These are phyloP conservation scores for Penicillium lagena DNA, from an alignment of 495 filamentous ascomycete species.

Conservation along the genomic window DNA sequence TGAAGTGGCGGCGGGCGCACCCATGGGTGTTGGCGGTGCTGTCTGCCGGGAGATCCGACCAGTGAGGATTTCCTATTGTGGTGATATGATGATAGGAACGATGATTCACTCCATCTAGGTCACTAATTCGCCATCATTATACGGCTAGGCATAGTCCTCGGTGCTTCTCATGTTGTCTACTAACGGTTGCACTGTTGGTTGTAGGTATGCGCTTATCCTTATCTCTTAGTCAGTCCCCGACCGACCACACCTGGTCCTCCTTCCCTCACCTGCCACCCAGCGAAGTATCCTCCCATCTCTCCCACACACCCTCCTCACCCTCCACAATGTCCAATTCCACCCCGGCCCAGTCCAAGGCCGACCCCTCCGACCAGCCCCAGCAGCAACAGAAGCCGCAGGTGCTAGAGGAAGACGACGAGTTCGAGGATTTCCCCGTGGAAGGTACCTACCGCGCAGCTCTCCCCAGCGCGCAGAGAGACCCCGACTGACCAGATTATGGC, in stretches of 20 bases:
- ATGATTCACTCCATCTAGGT: no score
- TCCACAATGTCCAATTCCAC: slow-evolving; percentile 38
- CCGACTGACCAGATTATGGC: not conserved
- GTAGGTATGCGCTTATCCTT: no score
- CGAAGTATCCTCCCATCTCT: not conserved
- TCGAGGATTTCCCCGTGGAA: slow-evolving; percentile 97
- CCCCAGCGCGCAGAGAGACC: not conserved
- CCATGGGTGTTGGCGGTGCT: no score
- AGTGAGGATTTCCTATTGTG: no score
- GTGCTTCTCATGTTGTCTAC: no score
- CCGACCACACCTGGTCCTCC: not conserved
- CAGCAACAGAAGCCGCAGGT: slow-evolving; percentile 55
- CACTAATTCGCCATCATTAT: no score
- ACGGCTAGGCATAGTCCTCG: no score
- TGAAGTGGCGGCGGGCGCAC: no score
- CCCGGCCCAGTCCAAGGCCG: slow-evolving; percentile 28
- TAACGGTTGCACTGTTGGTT: no score
- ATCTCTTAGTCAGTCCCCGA: not conserved
- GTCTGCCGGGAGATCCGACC: no score
- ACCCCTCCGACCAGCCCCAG: slow-evolving; percentile 34
- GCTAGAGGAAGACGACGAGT: slow-evolving; percentile 96
- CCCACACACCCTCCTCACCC: slow-evolving; percentile 4
- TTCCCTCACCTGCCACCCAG: no score
- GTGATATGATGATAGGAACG: no score
- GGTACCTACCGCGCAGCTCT: slow-evolving; percentile 44